Conservation (phyloP, 441 rosid species). For the Arabidopsis hybrid region DNA sequence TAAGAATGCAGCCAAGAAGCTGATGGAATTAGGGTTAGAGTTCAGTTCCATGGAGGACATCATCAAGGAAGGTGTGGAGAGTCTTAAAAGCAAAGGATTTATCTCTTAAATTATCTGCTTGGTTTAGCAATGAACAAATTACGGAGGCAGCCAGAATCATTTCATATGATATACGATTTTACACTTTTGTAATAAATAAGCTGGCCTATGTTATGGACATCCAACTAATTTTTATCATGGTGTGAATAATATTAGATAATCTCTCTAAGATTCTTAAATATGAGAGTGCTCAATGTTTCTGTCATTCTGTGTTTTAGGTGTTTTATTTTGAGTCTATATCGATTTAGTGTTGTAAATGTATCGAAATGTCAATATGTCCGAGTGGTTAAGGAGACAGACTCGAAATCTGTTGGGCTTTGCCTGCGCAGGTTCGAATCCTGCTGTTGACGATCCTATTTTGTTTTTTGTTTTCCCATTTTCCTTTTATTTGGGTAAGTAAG, state of each 20-base stretch:
- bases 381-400: conserved; percentile 98
- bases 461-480: not conserved
- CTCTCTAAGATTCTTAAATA: not conserved
- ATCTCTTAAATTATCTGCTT: conserved; percentile 47
- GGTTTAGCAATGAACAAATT: conserved; percentile 12
- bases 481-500: not conserved
- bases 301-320: not conserved
- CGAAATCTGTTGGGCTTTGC: conserved; percentile 80
- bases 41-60: conserved; percentile 86
- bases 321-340: not conserved
- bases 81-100: conserved; percentile 72
- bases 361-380: conserved; percentile 77
- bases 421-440: conserved; percentile 83
- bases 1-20: conserved; percentile 69
- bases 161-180: conserved; percentile 1
- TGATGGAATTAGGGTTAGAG: conserved; percentile 80
- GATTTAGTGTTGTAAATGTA: fast-evolving
- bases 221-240: not conserved
- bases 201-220: not conserved
- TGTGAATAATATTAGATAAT: not conserved
- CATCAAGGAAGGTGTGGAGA: conserved; percentile 77
- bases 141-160: conserved; percentile 29
- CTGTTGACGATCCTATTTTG: conserved; percentile 29
- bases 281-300: not conserved
- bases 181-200: conserved; percentile 14